These are phyloP conservation scores for Annulohypoxylon nitens DNA, from an alignment of 495 filamentous ascomycete species.

Conservation along the genomic window DNA sequence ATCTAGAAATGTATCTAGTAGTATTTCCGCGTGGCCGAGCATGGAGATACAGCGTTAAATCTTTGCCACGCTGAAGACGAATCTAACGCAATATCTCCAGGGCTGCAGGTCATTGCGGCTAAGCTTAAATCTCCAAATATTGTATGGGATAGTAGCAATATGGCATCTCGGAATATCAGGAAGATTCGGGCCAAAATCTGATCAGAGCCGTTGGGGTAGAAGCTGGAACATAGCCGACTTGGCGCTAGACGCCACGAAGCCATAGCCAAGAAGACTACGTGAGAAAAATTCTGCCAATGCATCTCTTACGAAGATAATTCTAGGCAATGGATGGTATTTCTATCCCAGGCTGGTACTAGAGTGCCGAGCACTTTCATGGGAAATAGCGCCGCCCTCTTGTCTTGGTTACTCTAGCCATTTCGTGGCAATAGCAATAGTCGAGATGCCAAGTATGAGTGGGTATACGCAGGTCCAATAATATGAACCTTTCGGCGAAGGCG, in stretches of 20 bases:
- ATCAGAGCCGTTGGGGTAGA: too few relatives aligned
- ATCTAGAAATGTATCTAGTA: not conserved
- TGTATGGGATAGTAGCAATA: not conserved
- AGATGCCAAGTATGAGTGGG: constrained; percentile 26
- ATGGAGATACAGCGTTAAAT: not conserved
- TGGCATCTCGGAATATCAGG: not conserved
- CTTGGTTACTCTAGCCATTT: constrained; percentile 34
- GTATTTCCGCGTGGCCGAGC: not conserved
- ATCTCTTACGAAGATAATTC: not conserved
- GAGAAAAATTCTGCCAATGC: not conserved
- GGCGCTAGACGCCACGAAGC: not conserved
- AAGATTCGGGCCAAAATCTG: not conserved
- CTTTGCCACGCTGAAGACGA: not conserved
- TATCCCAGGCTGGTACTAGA: not conserved
- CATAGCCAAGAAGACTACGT: not conserved
- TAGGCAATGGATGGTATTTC: not conserved
- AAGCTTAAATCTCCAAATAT: not conserved
- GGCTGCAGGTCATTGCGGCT: not conserved
- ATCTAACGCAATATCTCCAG: not conserved
- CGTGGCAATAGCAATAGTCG: constrained; percentile 13
- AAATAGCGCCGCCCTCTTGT: not conserved
- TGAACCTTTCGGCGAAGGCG: not conserved
- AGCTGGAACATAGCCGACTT: not conserved
- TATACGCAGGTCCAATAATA: not conserved
- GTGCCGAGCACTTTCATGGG: not conserved